Evolutionary conservation across 2,329 filamentous ascomycete genomes (phyloP).

Genomic region (Trichoderma oligosporum): DNA sequence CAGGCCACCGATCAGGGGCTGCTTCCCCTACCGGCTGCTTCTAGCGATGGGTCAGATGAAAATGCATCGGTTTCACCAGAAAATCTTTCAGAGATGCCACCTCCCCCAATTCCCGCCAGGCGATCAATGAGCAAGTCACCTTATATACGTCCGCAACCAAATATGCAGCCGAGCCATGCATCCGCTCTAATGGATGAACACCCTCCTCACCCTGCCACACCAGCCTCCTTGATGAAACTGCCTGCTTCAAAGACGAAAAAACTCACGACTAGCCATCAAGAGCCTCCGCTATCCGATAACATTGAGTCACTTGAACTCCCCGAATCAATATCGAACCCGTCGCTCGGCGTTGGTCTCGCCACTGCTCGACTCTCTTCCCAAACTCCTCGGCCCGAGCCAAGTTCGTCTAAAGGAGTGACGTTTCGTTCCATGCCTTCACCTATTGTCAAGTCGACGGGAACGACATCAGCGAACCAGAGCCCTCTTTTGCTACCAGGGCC

Average conservation of each 20-base stretch:
- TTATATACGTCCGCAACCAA: conserved; percentile 56
- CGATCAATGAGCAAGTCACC: conserved; percentile 64
- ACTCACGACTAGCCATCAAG: conserved; percentile 39
- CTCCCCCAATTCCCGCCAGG: conserved; percentile 63
- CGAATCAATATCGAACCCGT: conserved; percentile 53
- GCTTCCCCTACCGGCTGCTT: conserved; percentile 37
- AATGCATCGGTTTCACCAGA: conserved; percentile 64
- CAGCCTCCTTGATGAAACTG: conserved; percentile 82
- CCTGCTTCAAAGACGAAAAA: conserved; percentile 52
- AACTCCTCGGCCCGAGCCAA: conserved; percentile 36
- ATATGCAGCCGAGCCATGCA: conserved; percentile 20
- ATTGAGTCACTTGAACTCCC: conserved; percentile 65
- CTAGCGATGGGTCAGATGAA: conserved; percentile 57
- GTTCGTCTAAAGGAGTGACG: conserved; percentile 47
- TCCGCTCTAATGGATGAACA: conserved; percentile 21
- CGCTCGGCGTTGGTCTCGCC: conserved; percentile 29
- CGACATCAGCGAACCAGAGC: conserved; percentile 59
- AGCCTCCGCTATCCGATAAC: conserved; percentile 46
- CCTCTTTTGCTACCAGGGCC: conserved; percentile 58
- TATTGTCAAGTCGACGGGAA: conserved; percentile 39
- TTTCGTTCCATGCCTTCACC: conserved; percentile 51
- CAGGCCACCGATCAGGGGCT: conserved; percentile 36
- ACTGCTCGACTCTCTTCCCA: conserved; percentile 39
- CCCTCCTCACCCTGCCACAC: conserved; percentile 68
- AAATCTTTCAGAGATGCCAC: conserved; percentile 62